Evolutionary conservation across 129 eudicot species (phyloP).

Genomic region (Arctium minus): DNA sequence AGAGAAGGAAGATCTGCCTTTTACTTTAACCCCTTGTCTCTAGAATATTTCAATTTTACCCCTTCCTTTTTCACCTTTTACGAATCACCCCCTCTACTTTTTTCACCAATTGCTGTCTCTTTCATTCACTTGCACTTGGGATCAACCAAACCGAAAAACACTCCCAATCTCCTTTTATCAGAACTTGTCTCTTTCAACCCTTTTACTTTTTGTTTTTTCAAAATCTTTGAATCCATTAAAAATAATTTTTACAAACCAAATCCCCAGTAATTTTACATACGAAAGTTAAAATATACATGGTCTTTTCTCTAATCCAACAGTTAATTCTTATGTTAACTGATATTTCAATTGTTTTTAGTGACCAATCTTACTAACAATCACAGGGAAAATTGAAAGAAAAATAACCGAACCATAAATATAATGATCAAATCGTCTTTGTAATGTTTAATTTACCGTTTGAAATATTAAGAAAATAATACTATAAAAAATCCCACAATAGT

Average conservation of each 20-base stretch:
- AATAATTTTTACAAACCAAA: not conserved
- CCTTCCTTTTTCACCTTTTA: constrained; percentile 13
- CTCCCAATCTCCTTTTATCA: constrained; percentile 21
- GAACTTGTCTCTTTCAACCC: constrained; percentile 20
- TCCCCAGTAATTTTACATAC: not conserved
- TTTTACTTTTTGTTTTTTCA: constrained; percentile 19
- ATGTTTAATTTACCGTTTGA: not conserved
- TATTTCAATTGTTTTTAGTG: too few species aligned
- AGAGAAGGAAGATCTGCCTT: constrained; percentile 31
- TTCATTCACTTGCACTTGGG: constrained; percentile 19
- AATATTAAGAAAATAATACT: not conserved
- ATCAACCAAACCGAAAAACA: constrained; percentile 16
- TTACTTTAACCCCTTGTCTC: constrained; percentile 27
- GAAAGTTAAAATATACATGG: not conserved
- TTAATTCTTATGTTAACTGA: not conserved
- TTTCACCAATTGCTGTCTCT: not conserved
- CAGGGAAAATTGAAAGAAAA: not conserved
- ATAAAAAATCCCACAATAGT: not conserved
- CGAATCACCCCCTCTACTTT: constrained; percentile 26
- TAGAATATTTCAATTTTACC: constrained; percentile 26
- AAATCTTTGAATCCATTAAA: constrained; percentile 14
- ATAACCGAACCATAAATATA: not conserved
- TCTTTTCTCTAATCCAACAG: not conserved
- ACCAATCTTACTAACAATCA: too few species aligned
- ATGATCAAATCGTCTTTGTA: not conserved